Base-by-base conservation (phyloP, 257 asterid genomes). In the Jasminum sambac region DNA sequence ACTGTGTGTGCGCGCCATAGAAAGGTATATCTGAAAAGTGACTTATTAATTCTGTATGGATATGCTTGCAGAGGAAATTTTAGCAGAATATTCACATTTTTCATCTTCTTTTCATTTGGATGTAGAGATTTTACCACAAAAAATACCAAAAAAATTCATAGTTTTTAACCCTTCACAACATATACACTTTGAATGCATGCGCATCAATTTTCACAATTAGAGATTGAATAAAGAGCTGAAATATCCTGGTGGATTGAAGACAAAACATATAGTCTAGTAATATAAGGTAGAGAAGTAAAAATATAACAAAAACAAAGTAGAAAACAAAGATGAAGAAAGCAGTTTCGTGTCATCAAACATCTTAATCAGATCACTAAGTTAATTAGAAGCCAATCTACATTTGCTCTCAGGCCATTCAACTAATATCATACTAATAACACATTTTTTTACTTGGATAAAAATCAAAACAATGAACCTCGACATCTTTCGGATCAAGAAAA, bases 401-500 rank as follows among this genome's bases (percentile, higher is more conserved):
- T 63, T 66, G 24, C 36, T 8, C 70, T 23, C 17, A 25, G 61
- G 19, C 66, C 73, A 68, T 46, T 69, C 42, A 40, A 52, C 48
- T 17, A 64, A 77, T 13, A 36, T 52, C 72, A 11, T 57, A 12
- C 36, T 58, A 12, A 19, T 14, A 23, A 55, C 16, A 3, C 9
- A 55, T 16, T 9, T 55, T n/a, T 38, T 13, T 72, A 62, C 66
- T 52, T 55, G 5, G 23, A 23, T 23, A 19, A 11, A 36, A 19
- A 23, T 21, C 1, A 19, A 62, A 34, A 63, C 61, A 64, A 8
- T 23, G 11, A 24, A n/a, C 52, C 5, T 19, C 17, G 12, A 24
- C 13, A 44, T 75, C 64, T 66, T 50, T 7, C 65, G 26, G 57
- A 70, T 57, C 26, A n/a, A 65, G 44, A 50, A 67, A 52, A 21